phyloP scores from a whole-genome alignment of 495 filamentous ascomycete species.

The Neurospora hispaniola region DNA sequence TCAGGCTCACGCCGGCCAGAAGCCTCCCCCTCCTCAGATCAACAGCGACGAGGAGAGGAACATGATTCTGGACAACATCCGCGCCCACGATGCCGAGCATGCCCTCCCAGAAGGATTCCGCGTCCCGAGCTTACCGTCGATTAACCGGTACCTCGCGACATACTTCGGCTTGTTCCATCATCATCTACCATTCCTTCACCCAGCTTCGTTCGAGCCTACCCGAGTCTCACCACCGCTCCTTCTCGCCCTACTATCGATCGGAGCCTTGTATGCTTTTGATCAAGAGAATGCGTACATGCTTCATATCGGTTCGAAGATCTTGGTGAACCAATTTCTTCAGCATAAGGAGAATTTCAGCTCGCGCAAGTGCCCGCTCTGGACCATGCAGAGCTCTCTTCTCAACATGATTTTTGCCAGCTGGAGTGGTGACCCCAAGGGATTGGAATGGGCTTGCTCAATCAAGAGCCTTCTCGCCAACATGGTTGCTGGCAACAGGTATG shows the following conservation, averaged over 20 bases:
- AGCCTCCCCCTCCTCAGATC: constrained; percentile 57
- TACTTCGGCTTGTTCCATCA: constrained; percentile 98
- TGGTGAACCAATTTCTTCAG: constrained; percentile 93
- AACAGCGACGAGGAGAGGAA: constrained; percentile 69
- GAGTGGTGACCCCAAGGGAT: constrained; percentile 94
- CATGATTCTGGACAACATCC: constrained; percentile 76
- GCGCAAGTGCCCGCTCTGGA: constrained; percentile 94
- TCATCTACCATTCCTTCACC: constrained; percentile 92
- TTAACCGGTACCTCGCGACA: constrained; percentile 86
- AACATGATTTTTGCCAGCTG: constrained; percentile 99
- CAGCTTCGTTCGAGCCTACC: constrained; percentile 77
- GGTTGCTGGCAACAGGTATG: constrained; percentile 95
- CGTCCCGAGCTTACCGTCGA: constrained; percentile 59
- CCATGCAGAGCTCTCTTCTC: constrained; percentile 88
- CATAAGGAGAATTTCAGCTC: constrained; percentile 98
- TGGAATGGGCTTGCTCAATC: constrained; percentile 98
- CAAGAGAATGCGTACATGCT: constrained; percentile 90
- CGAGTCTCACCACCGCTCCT: constrained; percentile 69
- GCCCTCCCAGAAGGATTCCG: constrained; percentile 85
- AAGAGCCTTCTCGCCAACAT: constrained; percentile 97
- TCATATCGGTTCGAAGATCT: constrained; percentile 94
- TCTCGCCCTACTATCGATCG: constrained; percentile 88
- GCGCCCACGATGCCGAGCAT: constrained; percentile 62
- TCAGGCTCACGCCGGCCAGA: constrained; percentile 53
- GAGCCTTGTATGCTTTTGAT: constrained; percentile 92